Base-by-base conservation (phyloP, 1,139 yeast species). In the Sugiyamaella castrensis region DNA sequence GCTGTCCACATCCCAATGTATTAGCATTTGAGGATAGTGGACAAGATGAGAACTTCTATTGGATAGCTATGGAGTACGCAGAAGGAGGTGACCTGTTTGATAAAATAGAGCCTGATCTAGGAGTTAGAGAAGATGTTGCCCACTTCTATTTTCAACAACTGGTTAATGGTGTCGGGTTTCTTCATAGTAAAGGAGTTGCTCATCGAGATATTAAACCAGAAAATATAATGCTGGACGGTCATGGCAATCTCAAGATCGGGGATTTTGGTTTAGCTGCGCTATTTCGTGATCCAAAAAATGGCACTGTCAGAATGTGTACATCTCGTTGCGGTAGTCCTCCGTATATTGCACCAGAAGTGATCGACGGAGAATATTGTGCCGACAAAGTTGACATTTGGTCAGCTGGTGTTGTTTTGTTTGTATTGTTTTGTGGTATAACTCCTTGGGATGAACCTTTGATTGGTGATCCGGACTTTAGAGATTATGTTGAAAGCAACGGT, bases 381-480 rank as follows among this genome's bases (percentile, higher is more conserved):
- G 88, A 87, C 71, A 79, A 89, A 43, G 97, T 91, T 15, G 98
- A 91, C 66, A 85, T 91, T 79, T 91, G 97, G 97, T 95, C 96
- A 4, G 71, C 91, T 48, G 98, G 98, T 1, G 91, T 97, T 68
- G 94, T 91, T 8, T 68, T 91, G 54, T 91, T 89, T 64, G 91
- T 96, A 0, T 75, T 89, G 29, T 70, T 91, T 41, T 89, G 97
- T 71, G 98, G 98, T 2, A 91, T 91, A 69, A 97, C 98, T 1
- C 98, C 98, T 15, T 91, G 87, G 87, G 82, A 79, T 53, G 76
- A 75, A 57, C 86, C 85, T 0, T 71, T 73, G 28, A 59, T 58
- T 4, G 69, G 70, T 15, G 85, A 81, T 56, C 66, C 66, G 1
- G 79, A 77, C 53, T 82, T 73, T 55, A 62, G 64, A 9, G 64